Base-by-base conservation (phyloP, 208 protist species). In the Blastocrithidia nonstop region DNA sequence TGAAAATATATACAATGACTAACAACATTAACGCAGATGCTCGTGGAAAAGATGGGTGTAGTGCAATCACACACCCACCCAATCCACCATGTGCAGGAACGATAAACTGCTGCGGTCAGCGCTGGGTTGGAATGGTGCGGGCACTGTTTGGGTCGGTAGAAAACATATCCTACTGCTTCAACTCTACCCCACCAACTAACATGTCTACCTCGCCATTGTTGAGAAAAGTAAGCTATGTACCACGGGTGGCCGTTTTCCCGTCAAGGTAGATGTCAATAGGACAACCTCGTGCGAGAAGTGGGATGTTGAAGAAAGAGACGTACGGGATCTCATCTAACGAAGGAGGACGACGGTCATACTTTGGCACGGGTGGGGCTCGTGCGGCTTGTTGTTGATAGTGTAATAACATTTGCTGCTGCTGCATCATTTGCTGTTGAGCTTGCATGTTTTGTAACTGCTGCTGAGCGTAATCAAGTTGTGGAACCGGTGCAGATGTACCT, bases 191-290 rank as follows among this genome's bases (percentile, higher is more conserved):
- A 21, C 76, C 81, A 38, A 90, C 76, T 25, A 75, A 49, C 15
- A 87, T 27, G 36, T 80, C 53, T 23, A 68, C 66, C 26, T 74
- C 66, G 19, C 63, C 54, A 50, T 86, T 79, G 62, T 90, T 90
- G 53, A 86, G 61, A 40, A 90, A 66, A 26, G 61, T 81, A 48
- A 90, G 43, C 60, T 90, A 75, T 25, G 81, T 90, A 6, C 81
- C 81, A 23, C 81, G 75, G 19, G 81, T 87, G 23, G 81, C 72
- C 32, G 42, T 90, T 45, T 71, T 71, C 22, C 73, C 81, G 41
- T 90, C 76, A 24, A 90, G 65, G 48, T 84, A 90, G 25, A 90
- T 74, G 44, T 90, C 81, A 17, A 87, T 74, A 11, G 81, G 81
- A 51, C 81, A 90, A 19, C 57, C 81, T 31, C 73, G 70, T 24